Base-by-base conservation (phyloP, 768 basidiomycete genomes). In the Vararia minispora region DNA sequence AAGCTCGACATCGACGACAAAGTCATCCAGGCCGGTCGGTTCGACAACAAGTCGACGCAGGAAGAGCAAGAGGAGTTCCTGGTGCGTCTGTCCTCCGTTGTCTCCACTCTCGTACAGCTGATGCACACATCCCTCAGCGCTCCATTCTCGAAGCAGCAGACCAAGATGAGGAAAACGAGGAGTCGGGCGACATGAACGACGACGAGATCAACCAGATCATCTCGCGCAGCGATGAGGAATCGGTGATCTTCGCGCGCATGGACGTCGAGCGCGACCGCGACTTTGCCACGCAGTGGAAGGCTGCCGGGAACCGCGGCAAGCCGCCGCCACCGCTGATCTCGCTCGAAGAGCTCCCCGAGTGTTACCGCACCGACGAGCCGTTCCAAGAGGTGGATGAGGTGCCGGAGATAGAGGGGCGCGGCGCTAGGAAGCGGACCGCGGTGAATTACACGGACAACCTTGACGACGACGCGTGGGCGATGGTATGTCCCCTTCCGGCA, bases 1-100 rank as follows among this genome's bases (percentile, higher is more conserved):
- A 99, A 99, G 68, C 81, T 97, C 21, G 94, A 94, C 52, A 92
- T 99, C 52, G 95, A 99, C 57, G 91, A 94, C 65, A 98, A 99
- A 60, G 94, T 95, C 63, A 97, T 97, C 53, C 94, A 97, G 65
- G 91, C 91, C 37, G 94, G 94, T 69, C 89, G 90, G 32, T 97
- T 97, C 63, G 95, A 99, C 58, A 94, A 98, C 63, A 94, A 94
- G 62, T 94, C 92, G 16, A 94, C 91, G 3, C 86, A 90, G 48
- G 91, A 94, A 56, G 95, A 99, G 57, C 91, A 95, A 50, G 94
- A 99, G 57, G 89, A 90, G 54, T 83, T 94, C 48, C 62, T 97
- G 63, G 87, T 89, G 51, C 48, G 80, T 61, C n/a, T 27, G 29
- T 31, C 20, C 10, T 37, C 23, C 20, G 20, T 30, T 27, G 33